These are phyloP conservation scores for Neopestalotiopsis sp. DNA, from an alignment of 2,329 filamentous ascomycete species.

Conservation along the genomic window DNA sequence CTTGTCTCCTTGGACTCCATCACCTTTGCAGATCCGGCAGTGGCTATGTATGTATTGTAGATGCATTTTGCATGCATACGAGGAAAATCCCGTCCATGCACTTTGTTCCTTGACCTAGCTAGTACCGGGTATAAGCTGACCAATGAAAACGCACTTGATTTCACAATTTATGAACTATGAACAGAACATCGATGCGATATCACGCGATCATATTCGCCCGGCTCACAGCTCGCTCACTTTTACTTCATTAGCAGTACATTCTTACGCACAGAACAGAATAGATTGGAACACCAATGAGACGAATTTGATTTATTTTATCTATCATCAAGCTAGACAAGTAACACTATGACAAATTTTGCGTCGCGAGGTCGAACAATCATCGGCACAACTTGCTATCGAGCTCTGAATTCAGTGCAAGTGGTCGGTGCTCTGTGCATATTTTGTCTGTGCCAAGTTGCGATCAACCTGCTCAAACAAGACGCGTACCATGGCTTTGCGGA, in stretches of 20 bases:
- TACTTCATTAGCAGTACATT: not conserved
- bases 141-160: not conserved
- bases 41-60: not conserved
- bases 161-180: not conserved
- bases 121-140: not conserved
- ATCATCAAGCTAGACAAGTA: not conserved
- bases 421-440: not conserved
- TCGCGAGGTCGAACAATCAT: not conserved
- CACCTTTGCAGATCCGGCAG: not conserved
- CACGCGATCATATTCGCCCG: not conserved
- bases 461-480: slow-evolving; percentile 3
- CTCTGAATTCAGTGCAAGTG: not conserved
- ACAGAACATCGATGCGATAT: not conserved
- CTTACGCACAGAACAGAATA: not conserved
- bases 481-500: slow-evolving; percentile 3
- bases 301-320: not conserved
- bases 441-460: slow-evolving; percentile 10
- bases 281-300: not conserved
- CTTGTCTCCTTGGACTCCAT: not conserved
- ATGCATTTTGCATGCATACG: not conserved
- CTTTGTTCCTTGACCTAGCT: not conserved
- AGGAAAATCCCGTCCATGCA: not conserved
- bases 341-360: not conserved
- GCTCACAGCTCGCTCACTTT: not conserved
- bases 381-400: slow-evolving; percentile 4